Conservation (phyloP, 768 basidiomycete genomes). For the Auriscalpium microsporum region DNA sequence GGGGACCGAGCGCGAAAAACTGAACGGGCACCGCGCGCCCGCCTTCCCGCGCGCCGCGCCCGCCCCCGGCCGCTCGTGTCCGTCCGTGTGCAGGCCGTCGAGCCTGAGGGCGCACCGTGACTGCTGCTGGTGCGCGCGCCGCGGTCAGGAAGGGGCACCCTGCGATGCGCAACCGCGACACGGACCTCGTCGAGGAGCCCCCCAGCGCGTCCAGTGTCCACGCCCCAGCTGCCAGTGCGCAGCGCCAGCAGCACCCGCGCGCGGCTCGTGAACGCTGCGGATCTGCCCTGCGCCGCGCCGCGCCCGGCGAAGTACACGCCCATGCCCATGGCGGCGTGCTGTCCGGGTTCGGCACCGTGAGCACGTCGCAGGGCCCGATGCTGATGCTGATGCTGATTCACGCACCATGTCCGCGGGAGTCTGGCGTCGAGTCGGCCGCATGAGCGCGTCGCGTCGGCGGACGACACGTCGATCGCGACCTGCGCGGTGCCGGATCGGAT, state of each 20-base stretch:
- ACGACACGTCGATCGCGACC: conserved; percentile 84
- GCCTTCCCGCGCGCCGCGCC: conserved; percentile 90
- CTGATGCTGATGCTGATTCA: too few relatives aligned
- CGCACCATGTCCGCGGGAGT: conserved; percentile 95
- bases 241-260: conserved; percentile 80
- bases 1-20: conserved; percentile 74
- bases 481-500: conserved; percentile 22
- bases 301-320: conserved; percentile 91
- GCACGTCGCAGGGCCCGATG: too few relatives aligned
- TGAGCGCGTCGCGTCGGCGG: conserved; percentile 72
- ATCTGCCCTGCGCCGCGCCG: conserved; percentile 64
- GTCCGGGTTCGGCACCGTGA: background rate
- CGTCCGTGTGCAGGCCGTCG: conserved; percentile 87
- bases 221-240: conserved; percentile 91
- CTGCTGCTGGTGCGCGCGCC: too few relatives aligned
- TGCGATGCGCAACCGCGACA: background rate
- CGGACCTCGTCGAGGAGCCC: conserved; percentile 75
- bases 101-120: too few relatives aligned
- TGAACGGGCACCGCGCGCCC: conserved; percentile 84
- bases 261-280: conserved; percentile 53
- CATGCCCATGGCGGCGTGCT: conserved; percentile 89
- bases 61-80: too few relatives aligned
- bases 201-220: conserved; percentile 96
- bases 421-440: conserved; percentile 68
- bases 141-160: background rate